Evolutionary conservation across 164 flowering plant species (phyloP).

Genomic region (Liquidambar formosana): DNA sequence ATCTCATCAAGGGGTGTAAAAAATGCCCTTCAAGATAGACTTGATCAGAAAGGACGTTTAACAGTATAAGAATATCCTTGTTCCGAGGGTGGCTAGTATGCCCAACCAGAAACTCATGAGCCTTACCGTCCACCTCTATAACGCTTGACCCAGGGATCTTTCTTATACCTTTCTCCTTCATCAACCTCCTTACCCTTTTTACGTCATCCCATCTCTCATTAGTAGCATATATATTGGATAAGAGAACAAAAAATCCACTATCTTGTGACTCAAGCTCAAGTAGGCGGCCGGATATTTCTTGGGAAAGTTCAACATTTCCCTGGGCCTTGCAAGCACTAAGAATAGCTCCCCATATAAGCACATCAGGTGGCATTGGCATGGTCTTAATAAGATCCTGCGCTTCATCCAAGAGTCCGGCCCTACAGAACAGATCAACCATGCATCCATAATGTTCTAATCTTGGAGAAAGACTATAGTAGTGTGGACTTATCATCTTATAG

Average conservation of each 20-base stretch:
- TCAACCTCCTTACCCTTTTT: constrained; percentile 38
- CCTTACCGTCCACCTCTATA: constrained; percentile 45
- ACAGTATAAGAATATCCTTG: constrained; percentile 31
- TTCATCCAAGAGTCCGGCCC: constrained; percentile 49
- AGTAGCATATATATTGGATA: constrained; percentile 50
- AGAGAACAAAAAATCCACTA: constrained; percentile 53
- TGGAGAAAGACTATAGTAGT: constrained; percentile 33
- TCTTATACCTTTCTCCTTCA: constrained; percentile 45
- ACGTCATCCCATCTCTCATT: constrained; percentile 55
- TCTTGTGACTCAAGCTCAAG: constrained; percentile 38
- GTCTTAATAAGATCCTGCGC: constrained; percentile 37
- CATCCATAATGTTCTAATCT: constrained; percentile 59
- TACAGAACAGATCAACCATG: constrained; percentile 58
- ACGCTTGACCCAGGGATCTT: constrained; percentile 58
- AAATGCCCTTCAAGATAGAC: constrained; percentile 13
- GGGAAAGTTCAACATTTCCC: constrained; percentile 37
- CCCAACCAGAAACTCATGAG: constrained; percentile 48
- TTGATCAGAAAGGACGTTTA: constrained; percentile 30
- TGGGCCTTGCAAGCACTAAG: constrained; percentile 50
- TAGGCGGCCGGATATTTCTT: constrained; percentile 23
- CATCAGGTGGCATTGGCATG: constrained; percentile 58
- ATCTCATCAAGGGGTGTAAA: background rate
- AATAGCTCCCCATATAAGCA: constrained; percentile 54
- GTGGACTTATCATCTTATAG: constrained; percentile 28
- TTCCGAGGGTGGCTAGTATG: constrained; percentile 35